Conservation (phyloP, 768 basidiomycete genomes). For the Baorangia bicolor region DNA sequence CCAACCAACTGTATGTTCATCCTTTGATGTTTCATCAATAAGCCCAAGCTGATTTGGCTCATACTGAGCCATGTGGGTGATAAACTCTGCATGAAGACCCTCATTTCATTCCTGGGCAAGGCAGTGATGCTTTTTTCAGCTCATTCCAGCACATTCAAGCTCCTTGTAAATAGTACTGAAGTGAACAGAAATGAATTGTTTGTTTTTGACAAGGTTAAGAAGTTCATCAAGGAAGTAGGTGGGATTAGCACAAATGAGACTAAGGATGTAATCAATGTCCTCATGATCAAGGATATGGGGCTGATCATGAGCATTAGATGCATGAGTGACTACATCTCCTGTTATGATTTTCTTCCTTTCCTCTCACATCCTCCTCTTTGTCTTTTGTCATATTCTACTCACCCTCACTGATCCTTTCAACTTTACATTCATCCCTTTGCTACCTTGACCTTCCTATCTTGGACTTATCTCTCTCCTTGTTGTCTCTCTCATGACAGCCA, state of each 20-base stretch:
- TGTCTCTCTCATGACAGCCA: too few relatives aligned
- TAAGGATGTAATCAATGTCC: not conserved
- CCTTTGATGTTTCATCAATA: not conserved
- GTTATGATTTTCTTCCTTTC: too few relatives aligned
- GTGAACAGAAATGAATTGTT: not conserved
- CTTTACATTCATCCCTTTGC: too few relatives aligned
- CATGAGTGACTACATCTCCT: too few relatives aligned
- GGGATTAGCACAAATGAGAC: not conserved
- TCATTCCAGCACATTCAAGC: not conserved
- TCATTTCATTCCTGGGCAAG: not conserved
- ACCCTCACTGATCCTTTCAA: too few relatives aligned
- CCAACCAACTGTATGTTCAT: not conserved
- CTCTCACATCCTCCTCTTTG: too few relatives aligned
- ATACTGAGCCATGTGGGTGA: not conserved
- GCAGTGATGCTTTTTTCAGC: not conserved
- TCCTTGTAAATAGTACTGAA: not conserved
- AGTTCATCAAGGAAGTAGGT: not conserved
- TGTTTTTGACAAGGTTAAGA: not conserved
- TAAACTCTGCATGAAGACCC: not conserved
- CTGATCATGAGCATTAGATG: too few relatives aligned
- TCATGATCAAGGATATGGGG: not conserved
- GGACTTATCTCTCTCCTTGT: too few relatives aligned
- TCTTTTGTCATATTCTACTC: too few relatives aligned
- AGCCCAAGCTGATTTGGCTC: not conserved
- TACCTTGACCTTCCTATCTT: too few relatives aligned